Evolutionary conservation across 1,284 basidiomycete species (phyloP).

Genomic region (Moniliella sp.): DNA sequence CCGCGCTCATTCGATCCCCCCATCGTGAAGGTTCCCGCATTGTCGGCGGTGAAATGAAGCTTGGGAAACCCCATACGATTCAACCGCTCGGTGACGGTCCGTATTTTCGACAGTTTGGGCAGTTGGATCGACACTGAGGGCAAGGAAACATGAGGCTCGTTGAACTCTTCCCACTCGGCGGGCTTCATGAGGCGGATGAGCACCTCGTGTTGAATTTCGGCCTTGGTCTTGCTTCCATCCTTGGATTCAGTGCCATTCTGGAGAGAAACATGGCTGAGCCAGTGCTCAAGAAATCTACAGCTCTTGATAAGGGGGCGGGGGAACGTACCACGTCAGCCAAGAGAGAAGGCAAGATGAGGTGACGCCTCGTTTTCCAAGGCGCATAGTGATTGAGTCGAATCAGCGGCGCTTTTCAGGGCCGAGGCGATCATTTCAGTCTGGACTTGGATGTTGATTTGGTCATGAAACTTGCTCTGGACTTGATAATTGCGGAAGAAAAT

Average conservation of each 20-base stretch:
- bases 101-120: conserved; percentile 18
- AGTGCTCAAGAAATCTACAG: background rate
- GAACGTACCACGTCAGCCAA: conserved; percentile 6
- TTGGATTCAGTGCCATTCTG: conserved; percentile 2
- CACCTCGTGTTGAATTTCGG: conserved; percentile 30
- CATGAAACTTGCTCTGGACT: conserved; percentile 32
- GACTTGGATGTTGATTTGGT: conserved; percentile 34
- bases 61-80: conserved; percentile 19
- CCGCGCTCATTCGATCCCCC: conserved; percentile 1
- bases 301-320: background rate
- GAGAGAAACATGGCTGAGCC: background rate
- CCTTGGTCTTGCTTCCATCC: conserved; percentile 12
- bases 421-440: conserved; percentile 25
- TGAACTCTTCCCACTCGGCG: conserved; percentile 20
- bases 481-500: conserved; percentile 19
- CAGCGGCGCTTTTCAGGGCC: conserved; percentile 20
- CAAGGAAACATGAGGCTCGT: conserved; percentile 27
- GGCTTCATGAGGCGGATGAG: conserved; percentile 28
- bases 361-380: conserved; percentile 27
- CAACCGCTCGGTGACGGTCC: conserved; percentile 28
- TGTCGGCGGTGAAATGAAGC: conserved; percentile 17
- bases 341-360: conserved; percentile 25
- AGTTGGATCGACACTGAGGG: conserved; percentile 26
- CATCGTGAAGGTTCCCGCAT: conserved; percentile 9
- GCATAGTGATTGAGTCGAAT: conserved; percentile 19